Conservation (phyloP, 208 protist genomes). For the Crithidia expoeki region DNA sequence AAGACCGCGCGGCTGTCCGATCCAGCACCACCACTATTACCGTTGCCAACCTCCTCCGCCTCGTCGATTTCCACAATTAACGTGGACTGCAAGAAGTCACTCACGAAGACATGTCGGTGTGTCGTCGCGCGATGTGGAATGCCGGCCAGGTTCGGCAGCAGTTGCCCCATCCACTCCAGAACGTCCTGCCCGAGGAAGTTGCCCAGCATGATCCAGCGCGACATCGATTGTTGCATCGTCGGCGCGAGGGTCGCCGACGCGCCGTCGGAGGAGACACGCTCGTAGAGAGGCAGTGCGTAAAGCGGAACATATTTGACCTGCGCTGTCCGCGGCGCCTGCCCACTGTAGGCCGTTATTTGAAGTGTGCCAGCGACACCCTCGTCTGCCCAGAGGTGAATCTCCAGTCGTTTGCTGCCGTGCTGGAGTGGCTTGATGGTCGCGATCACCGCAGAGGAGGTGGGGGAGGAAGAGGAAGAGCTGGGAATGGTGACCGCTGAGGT, state of each 20-base stretch:
- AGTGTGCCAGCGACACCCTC: slow-evolving; percentile 58
- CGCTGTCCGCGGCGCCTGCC: slow-evolving; percentile 68
- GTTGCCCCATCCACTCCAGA: slow-evolving; percentile 64
- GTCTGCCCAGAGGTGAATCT: slow-evolving; percentile 61
- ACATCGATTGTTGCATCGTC: slow-evolving; percentile 39
- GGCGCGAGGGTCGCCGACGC: slow-evolving; percentile 26
- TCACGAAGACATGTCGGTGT: slow-evolving; percentile 46
- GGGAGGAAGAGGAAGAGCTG: neutral
- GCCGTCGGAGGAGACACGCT: slow-evolving; percentile 48
- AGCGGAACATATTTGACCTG: slow-evolving; percentile 66
- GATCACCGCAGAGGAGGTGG: slow-evolving; percentile 3
- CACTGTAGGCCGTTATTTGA: slow-evolving; percentile 46
- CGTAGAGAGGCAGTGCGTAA: slow-evolving; percentile 68
- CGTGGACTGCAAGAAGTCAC: slow-evolving; percentile 55
- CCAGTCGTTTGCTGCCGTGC: slow-evolving; percentile 41
- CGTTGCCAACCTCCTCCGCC: slow-evolving; percentile 21
- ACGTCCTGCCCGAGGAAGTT: slow-evolving; percentile 50
- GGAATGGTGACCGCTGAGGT: neutral
- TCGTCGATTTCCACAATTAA: slow-evolving; percentile 45
- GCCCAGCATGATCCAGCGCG: slow-evolving; percentile 55
- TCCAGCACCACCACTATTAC: slow-evolving; percentile 25
- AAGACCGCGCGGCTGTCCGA: slow-evolving; percentile 39
- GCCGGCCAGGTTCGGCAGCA: slow-evolving; percentile 65
- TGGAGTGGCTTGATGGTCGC: slow-evolving; percentile 32
- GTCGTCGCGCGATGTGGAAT: slow-evolving; percentile 38